Base-by-base conservation (phyloP, 1,284 basidiomycete genomes). In the Boletellus deceptivus region DNA sequence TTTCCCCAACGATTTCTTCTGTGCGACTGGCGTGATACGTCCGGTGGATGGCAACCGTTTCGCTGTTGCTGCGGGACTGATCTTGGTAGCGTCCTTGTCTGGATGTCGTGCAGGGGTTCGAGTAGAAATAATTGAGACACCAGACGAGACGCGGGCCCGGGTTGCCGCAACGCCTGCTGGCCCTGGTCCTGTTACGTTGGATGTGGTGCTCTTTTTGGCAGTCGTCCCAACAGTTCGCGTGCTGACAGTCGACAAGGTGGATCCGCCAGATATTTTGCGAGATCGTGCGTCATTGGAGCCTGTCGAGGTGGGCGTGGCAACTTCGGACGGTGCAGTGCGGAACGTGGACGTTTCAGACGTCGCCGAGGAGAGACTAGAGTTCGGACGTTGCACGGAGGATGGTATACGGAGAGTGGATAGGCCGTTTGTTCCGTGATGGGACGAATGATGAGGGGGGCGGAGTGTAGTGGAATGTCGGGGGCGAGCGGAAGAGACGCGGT, bases 281-380 rank as follows among this genome's bases (percentile, higher is more conserved):
- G 70, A 70, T n/a, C 76, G 69, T 1, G 62, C 52, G 14, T 54
- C 52, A 5, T 43, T 54, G 2, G 64, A 65, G 11, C 56, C 57
- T 3, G 64, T 58, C 29, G 70, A 63, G 16, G 67, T 68, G 38
- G 71, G 65, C 0, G 70, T 67, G 20, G 68, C 51, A 5, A 63
- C 57, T 29, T 79, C 77, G 1, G 75, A 74, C 16, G 60, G 69
- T 20, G 84, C 82, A 0, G 82, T 86, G 50, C 78, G 79, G 64
- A 82, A 87, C 1, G 78, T 76, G 0, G 73, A 74, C 3, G 76
- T 75, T 14, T 70, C 75, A 3, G 81, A 78, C 41, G 75, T 82
- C 4, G 73, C 72, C 1, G 70, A 71, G n/a, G 80, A 80, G 22
- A 75, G 56, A 9, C 65, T 69, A 6, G 81, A 81, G 3, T 60